Evolutionary conservation across 768 basidiomycete genomes (phyloP).

Genomic region (Postia placenta): DNA sequence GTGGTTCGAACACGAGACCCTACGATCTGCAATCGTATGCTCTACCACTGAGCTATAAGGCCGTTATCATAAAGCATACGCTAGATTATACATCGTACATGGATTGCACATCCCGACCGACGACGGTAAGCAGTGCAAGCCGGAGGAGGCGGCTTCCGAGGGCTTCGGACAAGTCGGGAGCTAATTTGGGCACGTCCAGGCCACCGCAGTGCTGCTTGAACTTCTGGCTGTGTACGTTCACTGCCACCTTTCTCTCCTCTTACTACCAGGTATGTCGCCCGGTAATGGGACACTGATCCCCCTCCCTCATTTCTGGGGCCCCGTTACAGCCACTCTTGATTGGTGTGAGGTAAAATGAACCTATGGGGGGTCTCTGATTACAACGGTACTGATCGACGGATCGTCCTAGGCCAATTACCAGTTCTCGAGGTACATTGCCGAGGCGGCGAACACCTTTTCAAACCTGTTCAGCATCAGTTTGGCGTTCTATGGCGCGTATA

Average conservation of each 20-base stretch:
- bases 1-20: constrained; percentile 54
- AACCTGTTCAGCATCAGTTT: constrained; percentile 39
- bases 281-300: background rate
- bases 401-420: constrained; percentile 61
- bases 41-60: constrained; percentile 44
- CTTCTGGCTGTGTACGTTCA: no score
- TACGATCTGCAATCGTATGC: constrained; percentile 57
- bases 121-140: background rate
- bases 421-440: constrained; percentile 72
- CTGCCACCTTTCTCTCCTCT: background rate
- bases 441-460: constrained; percentile 67
- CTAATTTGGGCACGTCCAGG: no score
- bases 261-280: background rate
- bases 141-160: background rate
- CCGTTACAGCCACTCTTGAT: constrained; percentile 63
- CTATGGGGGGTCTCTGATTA: background rate
- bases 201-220: no score
- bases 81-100: background rate
- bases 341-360: constrained; percentile 58
- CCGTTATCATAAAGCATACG: constrained; percentile 2
- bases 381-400: background rate
- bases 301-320: constrained; percentile 40
- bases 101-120: no score
- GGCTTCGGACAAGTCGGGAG: background rate
- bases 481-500: constrained; percentile 41